Percentiles rank a stretch among this genome's conserved stretches.
These are phyloP conservation scores for Ophiostoma australiae DNA, from an alignment of 2,329 filamentous ascomycete genomes.

Conservation along the genomic window DNA sequence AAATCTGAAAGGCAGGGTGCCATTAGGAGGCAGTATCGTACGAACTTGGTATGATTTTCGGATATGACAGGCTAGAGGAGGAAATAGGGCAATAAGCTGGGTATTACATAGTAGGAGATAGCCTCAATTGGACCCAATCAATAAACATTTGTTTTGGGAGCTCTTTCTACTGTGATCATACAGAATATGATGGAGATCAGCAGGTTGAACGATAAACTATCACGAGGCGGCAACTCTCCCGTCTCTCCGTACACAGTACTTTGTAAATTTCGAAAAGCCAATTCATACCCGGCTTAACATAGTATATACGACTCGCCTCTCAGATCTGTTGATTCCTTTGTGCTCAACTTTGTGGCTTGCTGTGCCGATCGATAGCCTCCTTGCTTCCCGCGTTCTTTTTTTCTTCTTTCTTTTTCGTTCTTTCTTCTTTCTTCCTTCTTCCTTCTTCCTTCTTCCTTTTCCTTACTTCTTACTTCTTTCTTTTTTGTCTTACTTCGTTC, in stretches of 20 bases:
- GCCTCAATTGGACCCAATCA: not conserved
- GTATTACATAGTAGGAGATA: not conserved
- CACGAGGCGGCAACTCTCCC: not conserved
- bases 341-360: not conserved
- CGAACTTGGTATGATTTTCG: not conserved
- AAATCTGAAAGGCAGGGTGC: slow-evolving; percentile 8
- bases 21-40: not conserved
- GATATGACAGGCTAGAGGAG: not conserved
- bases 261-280: not conserved
- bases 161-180: not conserved
- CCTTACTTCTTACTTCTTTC: too few species aligned
- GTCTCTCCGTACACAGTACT: not conserved
- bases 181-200: not conserved
- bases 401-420: not conserved
- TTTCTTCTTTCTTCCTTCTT: not conserved
- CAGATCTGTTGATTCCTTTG: not conserved
- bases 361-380: not conserved
- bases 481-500: too few species aligned
- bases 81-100: not conserved
- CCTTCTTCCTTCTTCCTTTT: too few species aligned
- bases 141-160: not conserved
- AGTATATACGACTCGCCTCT: not conserved
- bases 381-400: not conserved
- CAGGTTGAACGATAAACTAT: not conserved
- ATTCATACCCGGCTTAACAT: not conserved